These are phyloP conservation scores for Suillus decipiens DNA, from an alignment of 768 basidiomycete genomes.

Conservation along the genomic window DNA sequence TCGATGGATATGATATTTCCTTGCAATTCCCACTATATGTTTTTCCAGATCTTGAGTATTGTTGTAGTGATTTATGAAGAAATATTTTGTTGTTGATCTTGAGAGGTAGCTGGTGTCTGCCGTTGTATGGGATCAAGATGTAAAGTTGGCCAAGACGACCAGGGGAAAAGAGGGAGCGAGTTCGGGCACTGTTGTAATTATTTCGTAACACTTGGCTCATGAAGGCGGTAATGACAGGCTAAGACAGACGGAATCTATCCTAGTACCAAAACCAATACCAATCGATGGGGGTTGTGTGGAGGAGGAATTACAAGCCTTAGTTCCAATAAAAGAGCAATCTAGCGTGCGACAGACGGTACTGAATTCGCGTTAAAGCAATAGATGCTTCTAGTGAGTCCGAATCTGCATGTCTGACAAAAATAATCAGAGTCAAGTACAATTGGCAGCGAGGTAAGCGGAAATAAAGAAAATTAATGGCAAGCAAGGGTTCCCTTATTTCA, in stretches of 20 bases:
- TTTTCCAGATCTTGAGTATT: background rate
- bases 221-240: conserved; percentile 18
- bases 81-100: background rate
- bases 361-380: background rate
- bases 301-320: background rate
- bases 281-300: conserved; percentile 8
- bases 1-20: conserved; percentile 5
- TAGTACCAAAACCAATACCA: conserved; percentile 11
- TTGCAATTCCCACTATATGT: background rate
- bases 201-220: conserved; percentile 34
- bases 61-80: background rate
- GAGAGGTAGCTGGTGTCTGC: background rate
- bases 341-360: conserved; percentile 1
- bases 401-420: background rate
- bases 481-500: background rate
- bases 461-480: background rate
- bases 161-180: conserved; percentile 5
- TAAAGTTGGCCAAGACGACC: conserved; percentile 9
- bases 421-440: background rate
- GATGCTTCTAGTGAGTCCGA: background rate
- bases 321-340: background rate
- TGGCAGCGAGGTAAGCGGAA: background rate
- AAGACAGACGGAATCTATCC: no score
- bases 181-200: conserved; percentile 32
- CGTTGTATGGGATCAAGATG: conserved; percentile 14